These are phyloP conservation scores for Thamnidium elegans DNA, from an alignment of 192 early-diverging fungal species.

Conservation along the genomic window DNA sequence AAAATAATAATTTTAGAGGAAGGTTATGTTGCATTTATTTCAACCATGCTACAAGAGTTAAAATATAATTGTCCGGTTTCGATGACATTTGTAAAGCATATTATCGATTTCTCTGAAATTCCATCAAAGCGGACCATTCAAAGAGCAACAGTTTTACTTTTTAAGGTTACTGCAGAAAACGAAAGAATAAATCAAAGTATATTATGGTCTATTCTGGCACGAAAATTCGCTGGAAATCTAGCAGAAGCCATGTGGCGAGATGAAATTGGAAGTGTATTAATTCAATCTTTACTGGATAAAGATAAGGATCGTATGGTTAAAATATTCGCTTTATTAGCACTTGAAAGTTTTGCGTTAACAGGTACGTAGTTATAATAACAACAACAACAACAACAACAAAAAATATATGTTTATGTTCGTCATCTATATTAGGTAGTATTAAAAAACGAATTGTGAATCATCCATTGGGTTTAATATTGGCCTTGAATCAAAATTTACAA, in stretches of 20 bases:
- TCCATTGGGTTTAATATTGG: slow-evolving; percentile 10
- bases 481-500: slow-evolving; percentile 3
- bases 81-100: slow-evolving; percentile 48
- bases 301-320: slow-evolving; percentile 36
- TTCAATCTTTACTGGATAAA: slow-evolving; percentile 37
- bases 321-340: slow-evolving; percentile 45
- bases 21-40: slow-evolving; percentile 16
- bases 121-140: slow-evolving; percentile 46
- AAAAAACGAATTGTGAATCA: slow-evolving; percentile 18
- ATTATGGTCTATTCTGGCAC: slow-evolving; percentile 4
- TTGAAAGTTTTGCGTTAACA: slow-evolving; percentile 54
- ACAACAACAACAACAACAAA: no score
- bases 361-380: slow-evolving; percentile 37
- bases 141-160: slow-evolving; percentile 32
- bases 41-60: slow-evolving; percentile 18
- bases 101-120: slow-evolving; percentile 51
- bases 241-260: slow-evolving; percentile 41
- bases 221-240: slow-evolving; percentile 42
- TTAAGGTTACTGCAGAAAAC: slow-evolving; percentile 38
- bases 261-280: slow-evolving; percentile 38
- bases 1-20: slow-evolving; percentile 1
- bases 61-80: slow-evolving; percentile 32
- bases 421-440: slow-evolving; percentile 9
- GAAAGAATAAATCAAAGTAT: slow-evolving; percentile 19
- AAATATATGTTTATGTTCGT: not conserved